Conservation (phyloP, 805 yeast species). For the Candida coquimbonensis region DNA sequence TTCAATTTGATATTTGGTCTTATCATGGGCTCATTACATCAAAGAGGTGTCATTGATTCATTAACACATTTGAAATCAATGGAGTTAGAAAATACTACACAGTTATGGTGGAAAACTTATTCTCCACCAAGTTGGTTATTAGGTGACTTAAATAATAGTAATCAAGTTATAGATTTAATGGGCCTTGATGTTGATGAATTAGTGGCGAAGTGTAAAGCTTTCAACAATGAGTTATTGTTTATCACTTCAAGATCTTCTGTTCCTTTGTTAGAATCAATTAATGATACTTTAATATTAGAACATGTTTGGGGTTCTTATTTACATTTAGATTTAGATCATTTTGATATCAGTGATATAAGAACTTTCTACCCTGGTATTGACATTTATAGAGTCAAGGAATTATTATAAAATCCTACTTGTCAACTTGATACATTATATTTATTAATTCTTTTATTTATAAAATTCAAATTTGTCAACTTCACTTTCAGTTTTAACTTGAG, state of each 20-base stretch:
- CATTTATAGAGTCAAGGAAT: slow-evolving; percentile 33
- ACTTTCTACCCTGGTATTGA: slow-evolving; percentile 60
- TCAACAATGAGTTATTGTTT: slow-evolving; percentile 7
- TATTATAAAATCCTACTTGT: neutral
- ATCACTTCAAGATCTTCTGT: slow-evolving; percentile 22
- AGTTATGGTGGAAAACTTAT: slow-evolving; percentile 91
- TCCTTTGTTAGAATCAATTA: slow-evolving; percentile 12
- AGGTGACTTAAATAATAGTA: slow-evolving; percentile 15
- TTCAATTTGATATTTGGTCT: slow-evolving; percentile 57
- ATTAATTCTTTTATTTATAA: slow-evolving; percentile 51
- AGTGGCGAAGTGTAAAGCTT: slow-evolving; percentile 14
- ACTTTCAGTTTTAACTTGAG: slow-evolving; percentile 92
- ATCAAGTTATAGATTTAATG: slow-evolving; percentile 36
- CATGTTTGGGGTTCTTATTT: slow-evolving; percentile 30
- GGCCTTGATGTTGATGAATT: slow-evolving; percentile 33
- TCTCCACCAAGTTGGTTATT: slow-evolving; percentile 89
- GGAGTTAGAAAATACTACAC: slow-evolving; percentile 27
- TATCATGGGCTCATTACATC: slow-evolving; percentile 79
- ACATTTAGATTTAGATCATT: slow-evolving; percentile 72
- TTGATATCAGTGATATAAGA: slow-evolving; percentile 41
- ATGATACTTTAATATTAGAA: slow-evolving; percentile 10
- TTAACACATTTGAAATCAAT: slow-evolving; percentile 33
- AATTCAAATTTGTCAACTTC: slow-evolving; percentile 98
- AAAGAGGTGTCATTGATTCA: slow-evolving; percentile 81
- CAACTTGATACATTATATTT: too few species aligned